These are phyloP conservation scores for Mortierella sp. DNA, from an alignment of 371 early-diverging fungal genomes.

Conservation along the genomic window DNA sequence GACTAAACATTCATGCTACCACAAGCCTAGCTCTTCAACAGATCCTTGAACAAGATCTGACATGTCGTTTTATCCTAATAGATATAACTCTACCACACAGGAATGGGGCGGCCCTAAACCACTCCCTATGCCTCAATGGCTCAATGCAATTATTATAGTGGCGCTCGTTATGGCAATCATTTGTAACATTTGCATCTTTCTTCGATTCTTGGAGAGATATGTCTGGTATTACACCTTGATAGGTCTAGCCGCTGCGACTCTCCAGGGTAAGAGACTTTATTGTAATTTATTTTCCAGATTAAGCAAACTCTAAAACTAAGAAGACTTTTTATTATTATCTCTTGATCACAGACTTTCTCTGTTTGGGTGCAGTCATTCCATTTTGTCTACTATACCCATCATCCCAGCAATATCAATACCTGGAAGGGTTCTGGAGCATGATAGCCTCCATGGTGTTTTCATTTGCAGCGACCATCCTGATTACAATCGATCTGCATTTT, in stretches of 20 bases:
- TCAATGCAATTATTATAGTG: conserved; percentile 13
- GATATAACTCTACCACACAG: conserved; percentile 14
- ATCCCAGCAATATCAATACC: conserved; percentile 24
- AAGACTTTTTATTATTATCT: too few species aligned
- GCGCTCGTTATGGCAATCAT: conserved; percentile 28
- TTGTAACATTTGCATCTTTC: conserved; percentile 39
- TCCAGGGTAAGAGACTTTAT: conserved; percentile 19
- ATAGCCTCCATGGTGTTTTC: conserved; percentile 37
- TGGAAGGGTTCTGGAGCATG: conserved; percentile 48
- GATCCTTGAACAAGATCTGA: neutral
- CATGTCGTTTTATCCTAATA: neutral
- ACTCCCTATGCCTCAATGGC: conserved; percentile 19
- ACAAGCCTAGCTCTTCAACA: neutral
- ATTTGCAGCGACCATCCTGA: conserved; percentile 30
- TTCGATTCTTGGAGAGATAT: conserved; percentile 36
- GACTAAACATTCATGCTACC: neutral
- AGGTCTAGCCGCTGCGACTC: conserved; percentile 22
- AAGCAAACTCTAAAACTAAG: too few species aligned
- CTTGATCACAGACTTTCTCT: conserved; percentile 22
- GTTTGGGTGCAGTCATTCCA: conserved; percentile 22
- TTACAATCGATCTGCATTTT: conserved; percentile 32
- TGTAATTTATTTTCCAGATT: too few species aligned
- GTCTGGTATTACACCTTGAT: conserved; percentile 27
- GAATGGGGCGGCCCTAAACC: conserved; percentile 7
- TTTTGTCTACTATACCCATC: conserved; percentile 35